Percentiles rank a stretch among this genome's conserved stretches.
These are phyloP conservation scores for Pseudogymnoascus sp. DNA, from an alignment of 2,329 filamentous ascomycete genomes.

Conservation along the genomic window DNA sequence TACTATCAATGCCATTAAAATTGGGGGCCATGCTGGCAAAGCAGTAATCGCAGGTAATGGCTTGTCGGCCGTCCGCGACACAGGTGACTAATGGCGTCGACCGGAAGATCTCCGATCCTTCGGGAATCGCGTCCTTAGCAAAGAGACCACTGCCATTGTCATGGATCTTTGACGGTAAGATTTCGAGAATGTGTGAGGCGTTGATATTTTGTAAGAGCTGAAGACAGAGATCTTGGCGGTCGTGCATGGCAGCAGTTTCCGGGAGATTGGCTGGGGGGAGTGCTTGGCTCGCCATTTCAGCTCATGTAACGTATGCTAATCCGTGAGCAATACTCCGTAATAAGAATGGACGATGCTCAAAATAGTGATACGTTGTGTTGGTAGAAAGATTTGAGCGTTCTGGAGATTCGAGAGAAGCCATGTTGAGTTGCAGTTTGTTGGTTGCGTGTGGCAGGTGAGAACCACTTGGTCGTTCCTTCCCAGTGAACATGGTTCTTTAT, in stretches of 20 bases:
- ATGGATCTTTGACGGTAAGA: not conserved
- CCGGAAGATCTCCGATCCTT: not conserved
- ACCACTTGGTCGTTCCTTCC: not conserved
- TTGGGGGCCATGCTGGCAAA: not conserved
- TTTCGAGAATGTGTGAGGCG: not conserved
- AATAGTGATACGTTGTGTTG: not conserved
- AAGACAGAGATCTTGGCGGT: not conserved
- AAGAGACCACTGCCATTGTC: not conserved
- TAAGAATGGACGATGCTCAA: not conserved
- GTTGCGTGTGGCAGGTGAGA: not conserved
- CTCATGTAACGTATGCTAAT: not conserved
- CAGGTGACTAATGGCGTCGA: not conserved
- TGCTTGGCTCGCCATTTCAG: not conserved
- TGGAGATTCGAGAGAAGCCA: not conserved
- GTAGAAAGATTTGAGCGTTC: not conserved
- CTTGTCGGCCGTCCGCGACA: not conserved
- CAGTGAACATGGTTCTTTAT: not conserved
- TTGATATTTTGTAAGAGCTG: not conserved
- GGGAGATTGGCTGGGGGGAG: no score
- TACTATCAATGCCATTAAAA: no score
- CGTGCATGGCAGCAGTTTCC: not conserved
- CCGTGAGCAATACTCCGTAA: not conserved
- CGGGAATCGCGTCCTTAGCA: not conserved
- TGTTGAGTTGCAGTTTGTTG: not conserved
- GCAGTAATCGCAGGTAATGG: not conserved